A percentile compares a stretch with the other conserved stretches of the same genome.
Evolutionary conservation across 495 filamentous ascomycete genomes (phyloP).

Genomic region (Bryoglossum gracile): DNA sequence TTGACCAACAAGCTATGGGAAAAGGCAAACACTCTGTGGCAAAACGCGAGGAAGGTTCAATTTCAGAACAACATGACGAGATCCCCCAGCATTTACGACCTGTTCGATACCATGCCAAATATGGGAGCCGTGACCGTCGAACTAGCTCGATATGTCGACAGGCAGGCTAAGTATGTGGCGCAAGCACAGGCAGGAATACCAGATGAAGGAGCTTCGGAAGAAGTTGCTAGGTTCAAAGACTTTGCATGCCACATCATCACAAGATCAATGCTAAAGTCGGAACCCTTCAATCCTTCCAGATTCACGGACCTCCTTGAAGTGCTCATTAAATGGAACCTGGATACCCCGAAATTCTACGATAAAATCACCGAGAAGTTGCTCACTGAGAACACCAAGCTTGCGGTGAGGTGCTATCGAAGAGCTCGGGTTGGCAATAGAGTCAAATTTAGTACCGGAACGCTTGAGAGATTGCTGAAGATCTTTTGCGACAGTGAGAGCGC

Average conservation of each 20-base stretch:
- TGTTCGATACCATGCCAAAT: conserved; percentile 3
- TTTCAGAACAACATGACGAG: conserved; percentile 11
- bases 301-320: conserved; percentile 6
- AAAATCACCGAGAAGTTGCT: conserved; percentile 3
- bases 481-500: conserved; percentile 33
- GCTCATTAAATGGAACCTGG: conserved; percentile 9
- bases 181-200: too few relatives aligned
- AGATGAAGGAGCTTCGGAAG: too few relatives aligned
- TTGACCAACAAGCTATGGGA: conserved; percentile 25
- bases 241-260: conserved; percentile 9
- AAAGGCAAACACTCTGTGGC: conserved; percentile 6
- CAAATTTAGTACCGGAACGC: conserved; percentile 13
- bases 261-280: conserved; percentile 1
- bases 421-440: conserved; percentile 22
- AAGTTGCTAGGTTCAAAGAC: not conserved
- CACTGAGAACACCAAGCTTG: not conserved
- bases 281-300: not conserved
- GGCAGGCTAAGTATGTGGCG: not conserved
- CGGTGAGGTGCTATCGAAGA: conserved; percentile 22
- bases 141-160: conserved; percentile 4
- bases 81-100: not conserved
- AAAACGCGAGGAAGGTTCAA: conserved; percentile 14
- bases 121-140: not conserved
- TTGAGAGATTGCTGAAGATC: conserved; percentile 37
- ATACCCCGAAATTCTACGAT: conserved; percentile 4